These are phyloP conservation scores for Candida sp. DNA, from an alignment of 1,139 yeast species.

Conservation along the genomic window DNA sequence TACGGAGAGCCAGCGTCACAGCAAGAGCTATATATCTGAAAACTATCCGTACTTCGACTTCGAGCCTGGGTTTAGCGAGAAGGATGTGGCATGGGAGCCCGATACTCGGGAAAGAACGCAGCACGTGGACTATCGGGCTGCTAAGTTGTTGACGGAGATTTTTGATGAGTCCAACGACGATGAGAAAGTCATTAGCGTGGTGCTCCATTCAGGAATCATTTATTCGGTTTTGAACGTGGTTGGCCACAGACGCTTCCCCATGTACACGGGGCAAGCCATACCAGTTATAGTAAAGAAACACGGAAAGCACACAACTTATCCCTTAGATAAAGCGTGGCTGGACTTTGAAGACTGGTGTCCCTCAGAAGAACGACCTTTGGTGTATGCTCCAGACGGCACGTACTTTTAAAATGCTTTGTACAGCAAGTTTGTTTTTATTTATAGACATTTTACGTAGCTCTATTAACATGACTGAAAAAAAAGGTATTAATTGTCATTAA, in stretches of 20 bases:
- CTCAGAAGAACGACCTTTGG: background rate
- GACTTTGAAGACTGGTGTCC: conserved; percentile 18
- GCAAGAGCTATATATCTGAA: conserved; percentile 24
- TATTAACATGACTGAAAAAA: no score
- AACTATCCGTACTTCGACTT: conserved; percentile 30
- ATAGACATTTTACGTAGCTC: no score
- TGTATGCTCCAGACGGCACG: no score
- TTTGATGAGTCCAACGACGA: conserved; percentile 25
- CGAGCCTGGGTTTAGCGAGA: conserved; percentile 29
- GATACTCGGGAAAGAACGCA: conserved; percentile 11
- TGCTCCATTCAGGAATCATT: conserved; percentile 40
- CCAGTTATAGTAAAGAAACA: conserved; percentile 9
- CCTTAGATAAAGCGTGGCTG: conserved; percentile 19
- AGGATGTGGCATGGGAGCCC: conserved; percentile 31
- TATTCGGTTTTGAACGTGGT: conserved; percentile 30
- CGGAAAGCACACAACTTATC: background rate
- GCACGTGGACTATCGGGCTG: conserved; percentile 29
- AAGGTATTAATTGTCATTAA: no score
- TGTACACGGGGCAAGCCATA: conserved; percentile 16
- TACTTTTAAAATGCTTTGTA: no score
- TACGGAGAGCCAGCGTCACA: conserved; percentile 38
- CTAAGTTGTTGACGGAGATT: conserved; percentile 31
- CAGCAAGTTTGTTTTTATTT: no score
- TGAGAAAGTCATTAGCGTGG: conserved; percentile 32
- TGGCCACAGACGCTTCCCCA: conserved; percentile 20